These are phyloP conservation scores for Xylaria cubensis DNA, from an alignment of 495 filamentous ascomycete species.

Conservation along the genomic window DNA sequence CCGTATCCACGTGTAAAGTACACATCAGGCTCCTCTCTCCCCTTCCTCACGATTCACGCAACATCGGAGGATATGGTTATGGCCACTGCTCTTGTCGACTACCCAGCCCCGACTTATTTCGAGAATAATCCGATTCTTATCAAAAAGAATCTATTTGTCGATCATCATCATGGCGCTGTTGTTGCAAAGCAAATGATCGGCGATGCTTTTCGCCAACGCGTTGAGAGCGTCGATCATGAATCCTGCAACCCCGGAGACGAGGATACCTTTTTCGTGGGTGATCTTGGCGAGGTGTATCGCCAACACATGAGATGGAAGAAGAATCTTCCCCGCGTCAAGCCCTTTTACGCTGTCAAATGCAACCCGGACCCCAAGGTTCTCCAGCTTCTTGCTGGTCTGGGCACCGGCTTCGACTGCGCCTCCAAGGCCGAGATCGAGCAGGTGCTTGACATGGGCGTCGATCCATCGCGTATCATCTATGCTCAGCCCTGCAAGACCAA, in stretches of 20 bases:
- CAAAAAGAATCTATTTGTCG: constrained; percentile 49
- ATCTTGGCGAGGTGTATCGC: constrained; percentile 97
- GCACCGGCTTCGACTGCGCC: constrained; percentile 97
- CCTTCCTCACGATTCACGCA: constrained; percentile 28
- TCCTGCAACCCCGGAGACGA: constrained; percentile 87
- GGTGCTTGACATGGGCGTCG: constrained; percentile 82
- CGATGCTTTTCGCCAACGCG: constrained; percentile 79
- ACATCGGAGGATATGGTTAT: constrained; percentile 59
- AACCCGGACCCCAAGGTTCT: constrained; percentile 93
- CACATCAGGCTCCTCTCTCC: constrained; percentile 24
- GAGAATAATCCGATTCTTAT: constrained; percentile 55
- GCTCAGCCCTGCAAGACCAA: constrained; percentile 99
- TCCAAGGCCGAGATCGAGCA: constrained; percentile 96
- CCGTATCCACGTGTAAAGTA: constrained; percentile 25
- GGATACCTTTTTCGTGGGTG: constrained; percentile 97
- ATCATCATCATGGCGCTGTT: constrained; percentile 44
- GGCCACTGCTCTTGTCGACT: constrained; percentile 58
- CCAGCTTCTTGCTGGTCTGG: constrained; percentile 82
- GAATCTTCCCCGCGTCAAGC: constrained; percentile 90
- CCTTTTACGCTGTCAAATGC: constrained; percentile 97
- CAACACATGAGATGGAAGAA: constrained; percentile 98
- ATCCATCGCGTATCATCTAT: constrained; percentile 94
- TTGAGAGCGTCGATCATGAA: constrained; percentile 82
- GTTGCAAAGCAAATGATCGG: constrained; percentile 69
- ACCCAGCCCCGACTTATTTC: constrained; percentile 47